Evolutionary conservation across 108 stramenopile genomes (phyloP).

Genomic region (Fistulifera solaris): DNA sequence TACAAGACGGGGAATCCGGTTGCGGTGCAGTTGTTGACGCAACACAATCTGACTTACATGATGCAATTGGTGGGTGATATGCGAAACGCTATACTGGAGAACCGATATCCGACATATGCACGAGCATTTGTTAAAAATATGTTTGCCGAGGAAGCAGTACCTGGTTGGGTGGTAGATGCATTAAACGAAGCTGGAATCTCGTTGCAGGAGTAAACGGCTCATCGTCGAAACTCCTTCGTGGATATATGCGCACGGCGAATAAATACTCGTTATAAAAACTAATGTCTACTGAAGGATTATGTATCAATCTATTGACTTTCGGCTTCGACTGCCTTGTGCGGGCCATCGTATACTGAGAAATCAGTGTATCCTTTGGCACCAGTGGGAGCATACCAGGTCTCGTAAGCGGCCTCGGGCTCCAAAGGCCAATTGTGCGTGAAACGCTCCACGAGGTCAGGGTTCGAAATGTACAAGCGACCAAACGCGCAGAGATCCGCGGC

Average conservation of each 20-base stretch:
- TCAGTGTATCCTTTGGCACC: conserved; percentile 63
- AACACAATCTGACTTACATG: conserved; percentile 96
- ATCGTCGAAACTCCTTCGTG: too few species aligned
- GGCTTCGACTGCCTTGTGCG: too few species aligned
- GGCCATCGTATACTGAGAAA: conserved; percentile 30
- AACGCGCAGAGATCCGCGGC: conserved; percentile 49
- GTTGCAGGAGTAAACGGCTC: neutral
- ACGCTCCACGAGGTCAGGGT: conserved; percentile 69
- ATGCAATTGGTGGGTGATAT: conserved; percentile 76
- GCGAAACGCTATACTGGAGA: conserved; percentile 82
- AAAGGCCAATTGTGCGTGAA: conserved; percentile 45
- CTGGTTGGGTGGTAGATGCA: conserved; percentile 83
- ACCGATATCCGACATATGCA: conserved; percentile 65
- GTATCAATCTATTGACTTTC: too few species aligned
- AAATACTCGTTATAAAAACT: too few species aligned
- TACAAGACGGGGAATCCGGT: conserved; percentile 68
- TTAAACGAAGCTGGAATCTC: conserved; percentile 55
- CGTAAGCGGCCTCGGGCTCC: conserved; percentile 22
- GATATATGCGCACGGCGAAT: too few species aligned
- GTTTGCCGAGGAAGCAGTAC: conserved; percentile 53
- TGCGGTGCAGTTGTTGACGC: conserved; percentile 82
- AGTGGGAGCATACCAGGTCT: conserved; percentile 33
- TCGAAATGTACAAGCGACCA: conserved; percentile 66
- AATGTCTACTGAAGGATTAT: too few species aligned
- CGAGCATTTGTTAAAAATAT: conserved; percentile 54